Evolutionary conservation across 2,329 filamentous ascomycete species (phyloP).

Genomic region (Cercospora sp.): DNA sequence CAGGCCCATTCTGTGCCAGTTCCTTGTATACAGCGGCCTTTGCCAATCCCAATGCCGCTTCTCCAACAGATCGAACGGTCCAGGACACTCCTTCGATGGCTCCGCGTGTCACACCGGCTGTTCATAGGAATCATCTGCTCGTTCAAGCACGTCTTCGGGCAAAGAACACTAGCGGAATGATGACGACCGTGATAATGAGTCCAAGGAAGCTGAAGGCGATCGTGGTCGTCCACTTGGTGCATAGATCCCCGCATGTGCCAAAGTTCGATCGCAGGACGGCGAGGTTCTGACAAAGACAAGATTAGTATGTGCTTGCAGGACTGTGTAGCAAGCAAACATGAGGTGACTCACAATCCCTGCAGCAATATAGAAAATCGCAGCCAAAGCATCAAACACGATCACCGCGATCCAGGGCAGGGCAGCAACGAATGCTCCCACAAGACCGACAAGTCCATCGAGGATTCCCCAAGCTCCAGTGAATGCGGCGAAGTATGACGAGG

Average conservation of each 20-base stretch:
- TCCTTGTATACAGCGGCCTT: background rate
- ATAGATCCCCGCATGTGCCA: constrained; percentile 3
- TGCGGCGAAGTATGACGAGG: constrained; percentile 11
- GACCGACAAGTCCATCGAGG: constrained; percentile 19
- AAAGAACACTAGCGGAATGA: constrained; percentile 16
- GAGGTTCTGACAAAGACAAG: background rate
- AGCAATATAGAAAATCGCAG: constrained; percentile 25
- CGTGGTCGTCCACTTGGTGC: constrained; percentile 13
- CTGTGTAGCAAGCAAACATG: background rate
- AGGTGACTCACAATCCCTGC: constrained; percentile 20
- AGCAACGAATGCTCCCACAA: constrained; percentile 17
- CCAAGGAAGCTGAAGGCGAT: constrained; percentile 25
- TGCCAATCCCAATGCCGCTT: background rate
- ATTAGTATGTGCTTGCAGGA: background rate
- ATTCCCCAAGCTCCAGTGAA: constrained; percentile 23
- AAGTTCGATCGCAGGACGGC: constrained; percentile 12
- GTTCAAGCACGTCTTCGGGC: background rate
- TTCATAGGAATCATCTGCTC: background rate
- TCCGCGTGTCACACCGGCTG: background rate
- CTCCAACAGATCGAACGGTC: background rate
- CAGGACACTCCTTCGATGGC: background rate
- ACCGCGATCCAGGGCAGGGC: constrained; percentile 16
- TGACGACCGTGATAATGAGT: constrained; percentile 12
- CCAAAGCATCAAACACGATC: constrained; percentile 17
- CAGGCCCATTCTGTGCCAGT: background rate